Conservation (phyloP, 345 rosid genomes). For the Eucalyptus leucophloia region DNA sequence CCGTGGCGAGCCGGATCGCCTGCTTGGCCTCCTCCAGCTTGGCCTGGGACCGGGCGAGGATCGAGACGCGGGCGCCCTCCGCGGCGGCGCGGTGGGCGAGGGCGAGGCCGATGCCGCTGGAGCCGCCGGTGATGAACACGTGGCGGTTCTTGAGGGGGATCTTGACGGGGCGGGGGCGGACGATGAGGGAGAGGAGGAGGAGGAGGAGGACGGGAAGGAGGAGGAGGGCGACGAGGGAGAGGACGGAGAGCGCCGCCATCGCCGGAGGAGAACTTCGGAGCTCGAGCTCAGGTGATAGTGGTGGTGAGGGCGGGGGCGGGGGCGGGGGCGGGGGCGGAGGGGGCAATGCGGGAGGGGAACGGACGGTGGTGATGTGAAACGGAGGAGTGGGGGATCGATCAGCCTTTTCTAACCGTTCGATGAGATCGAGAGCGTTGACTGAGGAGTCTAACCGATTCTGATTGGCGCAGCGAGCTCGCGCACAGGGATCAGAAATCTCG, state of each 20-base stretch:
- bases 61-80: conserved; percentile 68
- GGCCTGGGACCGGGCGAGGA: conserved; percentile 45
- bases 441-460: too few relatives aligned
- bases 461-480: too few relatives aligned
- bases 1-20: conserved; percentile 52
- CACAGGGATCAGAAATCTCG: too few relatives aligned
- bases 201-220: conserved; percentile 30
- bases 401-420: not conserved
- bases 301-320: fast-evolving
- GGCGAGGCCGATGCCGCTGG: conserved; percentile 83
- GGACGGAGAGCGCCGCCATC: not conserved
- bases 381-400: too few relatives aligned
- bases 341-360: not conserved
- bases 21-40: conserved; percentile 63
- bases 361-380: fast-evolving
- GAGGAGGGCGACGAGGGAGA: conserved; percentile 14
- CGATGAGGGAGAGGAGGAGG: conserved; percentile 26
- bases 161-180: conserved; percentile 41
- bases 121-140: conserved; percentile 86
- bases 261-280: fast-evolving
- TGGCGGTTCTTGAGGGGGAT: conserved; percentile 68
- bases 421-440: not conserved
- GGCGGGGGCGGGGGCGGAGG: fast-evolving
- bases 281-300: not conserved
- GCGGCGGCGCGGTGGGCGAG: conserved; percentile 61